phyloP scores from a whole-genome alignment of 2,329 filamentous ascomycete species.

The Pleomassaria siparia region DNA sequence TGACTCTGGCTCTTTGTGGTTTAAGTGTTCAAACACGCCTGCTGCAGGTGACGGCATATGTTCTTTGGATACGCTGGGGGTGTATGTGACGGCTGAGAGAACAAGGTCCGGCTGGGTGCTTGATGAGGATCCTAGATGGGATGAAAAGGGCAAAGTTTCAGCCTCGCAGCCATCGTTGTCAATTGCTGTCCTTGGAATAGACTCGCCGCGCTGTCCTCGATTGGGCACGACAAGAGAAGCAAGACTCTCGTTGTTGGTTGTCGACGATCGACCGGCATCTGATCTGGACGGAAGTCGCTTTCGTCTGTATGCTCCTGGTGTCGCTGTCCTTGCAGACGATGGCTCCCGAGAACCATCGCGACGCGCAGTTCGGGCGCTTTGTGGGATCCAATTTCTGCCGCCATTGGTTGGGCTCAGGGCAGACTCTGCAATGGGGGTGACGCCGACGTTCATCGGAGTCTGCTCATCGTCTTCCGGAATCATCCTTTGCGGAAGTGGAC shows the following conservation, averaged over 20 bases:
- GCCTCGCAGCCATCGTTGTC: constrained; percentile 45
- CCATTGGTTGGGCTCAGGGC: constrained; percentile 69
- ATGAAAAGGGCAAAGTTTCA: constrained; percentile 44
- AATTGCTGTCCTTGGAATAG: constrained; percentile 35
- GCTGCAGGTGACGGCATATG: constrained; percentile 67
- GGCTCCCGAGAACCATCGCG: constrained; percentile 44
- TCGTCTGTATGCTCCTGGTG: constrained; percentile 66
- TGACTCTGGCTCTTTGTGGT: constrained; percentile 62
- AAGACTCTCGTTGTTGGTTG: constrained; percentile 32
- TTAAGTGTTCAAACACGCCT: constrained; percentile 63
- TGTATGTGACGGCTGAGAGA: constrained; percentile 41
- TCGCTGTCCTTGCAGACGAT: constrained; percentile 53
- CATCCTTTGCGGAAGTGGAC: constrained; percentile 57
- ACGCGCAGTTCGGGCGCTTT: constrained; percentile 26
- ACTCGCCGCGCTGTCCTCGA: constrained; percentile 33
- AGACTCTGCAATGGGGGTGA: constrained; percentile 78
- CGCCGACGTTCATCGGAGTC: constrained; percentile 78
- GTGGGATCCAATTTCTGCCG: constrained; percentile 40
- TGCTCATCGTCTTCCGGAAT: constrained; percentile 64
- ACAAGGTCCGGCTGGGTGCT: constrained; percentile 57
- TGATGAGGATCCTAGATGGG: constrained; percentile 40
- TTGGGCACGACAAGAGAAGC: constrained; percentile 40
- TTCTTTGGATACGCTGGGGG: constrained; percentile 29
- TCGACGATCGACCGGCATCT: constrained; percentile 31
- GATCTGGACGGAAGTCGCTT: constrained; percentile 60